Evolutionary conservation across 1,139 yeast genomes (phyloP).

Genomic region (Hyphopichia pseudoburtonii): DNA sequence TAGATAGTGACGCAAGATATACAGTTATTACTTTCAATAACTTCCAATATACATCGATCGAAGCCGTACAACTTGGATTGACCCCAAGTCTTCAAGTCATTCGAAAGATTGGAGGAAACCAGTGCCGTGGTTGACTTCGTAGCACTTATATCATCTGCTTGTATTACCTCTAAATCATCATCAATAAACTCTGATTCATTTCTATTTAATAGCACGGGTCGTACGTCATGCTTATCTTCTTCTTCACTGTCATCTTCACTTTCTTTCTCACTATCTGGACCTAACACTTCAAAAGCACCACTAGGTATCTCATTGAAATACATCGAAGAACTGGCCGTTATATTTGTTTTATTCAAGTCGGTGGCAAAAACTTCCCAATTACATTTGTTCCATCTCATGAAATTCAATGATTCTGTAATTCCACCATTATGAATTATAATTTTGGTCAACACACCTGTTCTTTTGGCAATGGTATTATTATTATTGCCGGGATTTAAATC

Average conservation of each 20-base stretch:
- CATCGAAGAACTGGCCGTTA: constrained; percentile 26
- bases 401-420: constrained; percentile 46
- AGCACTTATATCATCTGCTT: constrained; percentile 15
- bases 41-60: constrained; percentile 52
- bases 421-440: constrained; percentile 53
- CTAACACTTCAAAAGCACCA: constrained; percentile 14
- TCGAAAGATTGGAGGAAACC: constrained; percentile 5
- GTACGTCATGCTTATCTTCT: constrained; percentile 12
- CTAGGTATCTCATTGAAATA: constrained; percentile 34
- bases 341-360: constrained; percentile 8
- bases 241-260: too few species aligned
- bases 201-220: constrained; percentile 50
- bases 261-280: constrained; percentile 2
- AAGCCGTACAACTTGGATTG: constrained; percentile 50
- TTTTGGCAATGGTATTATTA: constrained; percentile 12
- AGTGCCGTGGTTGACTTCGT: neutral
- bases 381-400: constrained; percentile 51
- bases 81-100: constrained; percentile 45
- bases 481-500: constrained; percentile 27
- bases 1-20: constrained; percentile 34
- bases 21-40: constrained; percentile 41
- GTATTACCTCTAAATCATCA: constrained; percentile 37
- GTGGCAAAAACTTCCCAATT: constrained; percentile 31
- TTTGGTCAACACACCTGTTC: constrained; percentile 36
- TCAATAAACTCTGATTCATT: constrained; percentile 49